Evolutionary conservation across 148 eudicot species (phyloP).

Genomic region (Camellia lanceoleosa): DNA sequence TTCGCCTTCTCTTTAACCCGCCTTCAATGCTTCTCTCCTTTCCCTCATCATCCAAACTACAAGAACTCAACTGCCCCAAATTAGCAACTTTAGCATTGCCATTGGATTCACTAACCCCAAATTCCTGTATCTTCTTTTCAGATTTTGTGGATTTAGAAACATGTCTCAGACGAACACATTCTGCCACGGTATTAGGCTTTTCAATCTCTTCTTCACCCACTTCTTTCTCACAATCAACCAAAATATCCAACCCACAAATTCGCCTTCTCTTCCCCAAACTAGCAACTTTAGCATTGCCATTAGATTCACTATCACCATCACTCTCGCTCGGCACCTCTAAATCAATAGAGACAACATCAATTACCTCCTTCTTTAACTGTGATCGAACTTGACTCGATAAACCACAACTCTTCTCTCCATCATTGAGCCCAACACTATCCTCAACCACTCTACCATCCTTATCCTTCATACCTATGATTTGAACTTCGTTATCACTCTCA

Average conservation of each 20-base stretch:
- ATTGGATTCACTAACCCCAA: not conserved
- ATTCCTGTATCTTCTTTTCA: not conserved
- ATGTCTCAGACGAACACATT: conserved; percentile 8
- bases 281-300: not conserved
- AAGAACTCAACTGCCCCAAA: not conserved
- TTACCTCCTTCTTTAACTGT: not conserved
- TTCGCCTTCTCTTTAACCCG: not conserved
- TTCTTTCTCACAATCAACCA: not conserved
- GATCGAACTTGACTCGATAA: not conserved
- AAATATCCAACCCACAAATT: not conserved
- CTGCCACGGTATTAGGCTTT: conserved; percentile 11
- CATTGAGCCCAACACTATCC: not conserved
- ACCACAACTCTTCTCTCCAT: not conserved
- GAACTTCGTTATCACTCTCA: conserved; percentile 16
- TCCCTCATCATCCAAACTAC: not conserved
- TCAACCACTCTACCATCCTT: not conserved
- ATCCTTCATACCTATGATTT: not conserved
- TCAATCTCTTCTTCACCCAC: not conserved
- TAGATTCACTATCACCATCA: not conserved
- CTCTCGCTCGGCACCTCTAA: not conserved
- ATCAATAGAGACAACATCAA: not conserved
- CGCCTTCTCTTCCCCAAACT: not conserved
- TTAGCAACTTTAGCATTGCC: not conserved
- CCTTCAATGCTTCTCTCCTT: not conserved
- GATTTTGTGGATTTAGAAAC: not conserved